phyloP scores from a whole-genome alignment of 139 green algal species.

The Chlorella sp. region DNA sequence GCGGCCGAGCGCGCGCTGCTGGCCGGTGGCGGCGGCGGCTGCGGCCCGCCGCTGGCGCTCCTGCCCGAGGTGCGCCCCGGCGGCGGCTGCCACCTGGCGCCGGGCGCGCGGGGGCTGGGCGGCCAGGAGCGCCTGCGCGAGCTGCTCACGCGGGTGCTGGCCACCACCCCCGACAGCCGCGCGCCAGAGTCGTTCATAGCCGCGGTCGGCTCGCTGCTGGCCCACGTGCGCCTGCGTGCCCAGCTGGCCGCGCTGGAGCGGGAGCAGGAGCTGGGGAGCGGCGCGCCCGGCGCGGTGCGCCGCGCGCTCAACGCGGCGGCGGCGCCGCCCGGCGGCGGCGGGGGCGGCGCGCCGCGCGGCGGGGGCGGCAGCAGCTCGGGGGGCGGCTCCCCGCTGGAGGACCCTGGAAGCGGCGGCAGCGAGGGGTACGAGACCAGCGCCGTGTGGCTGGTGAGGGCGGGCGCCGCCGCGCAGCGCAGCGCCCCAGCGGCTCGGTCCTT shows the following conservation, averaged over 20 bases:
- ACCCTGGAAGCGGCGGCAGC: too few relatives aligned
- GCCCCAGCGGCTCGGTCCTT: too few relatives aligned
- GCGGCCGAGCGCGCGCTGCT: constrained; percentile 13
- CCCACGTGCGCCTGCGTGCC: constrained; percentile 17
- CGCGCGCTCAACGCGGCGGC: not conserved
- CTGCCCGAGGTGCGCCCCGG: constrained; percentile 13
- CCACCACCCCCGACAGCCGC: constrained; percentile 11
- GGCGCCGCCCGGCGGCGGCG: not conserved
- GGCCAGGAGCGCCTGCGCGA: constrained; percentile 13
- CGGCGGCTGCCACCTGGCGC: constrained; percentile 22
- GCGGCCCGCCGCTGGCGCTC: constrained; percentile 1
- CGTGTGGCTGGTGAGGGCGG: too few relatives aligned
- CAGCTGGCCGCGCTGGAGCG: not conserved
- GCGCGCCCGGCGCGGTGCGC: not conserved
- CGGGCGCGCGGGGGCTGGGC: constrained; percentile 9
- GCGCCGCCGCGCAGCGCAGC: too few relatives aligned
- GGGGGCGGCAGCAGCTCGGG: constrained; percentile 3
- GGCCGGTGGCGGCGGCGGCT: not conserved
- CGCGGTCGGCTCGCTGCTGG: constrained; percentile 18
- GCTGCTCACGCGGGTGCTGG: constrained; percentile 30
- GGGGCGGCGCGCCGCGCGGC: not conserved
- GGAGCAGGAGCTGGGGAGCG: not conserved
- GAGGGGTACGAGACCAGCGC: too few relatives aligned
- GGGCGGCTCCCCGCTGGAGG: too few relatives aligned
- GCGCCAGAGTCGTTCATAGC: constrained; percentile 32